Evolutionary conservation across 768 basidiomycete genomes (phyloP).

Genomic region (Boletus barrowsii): DNA sequence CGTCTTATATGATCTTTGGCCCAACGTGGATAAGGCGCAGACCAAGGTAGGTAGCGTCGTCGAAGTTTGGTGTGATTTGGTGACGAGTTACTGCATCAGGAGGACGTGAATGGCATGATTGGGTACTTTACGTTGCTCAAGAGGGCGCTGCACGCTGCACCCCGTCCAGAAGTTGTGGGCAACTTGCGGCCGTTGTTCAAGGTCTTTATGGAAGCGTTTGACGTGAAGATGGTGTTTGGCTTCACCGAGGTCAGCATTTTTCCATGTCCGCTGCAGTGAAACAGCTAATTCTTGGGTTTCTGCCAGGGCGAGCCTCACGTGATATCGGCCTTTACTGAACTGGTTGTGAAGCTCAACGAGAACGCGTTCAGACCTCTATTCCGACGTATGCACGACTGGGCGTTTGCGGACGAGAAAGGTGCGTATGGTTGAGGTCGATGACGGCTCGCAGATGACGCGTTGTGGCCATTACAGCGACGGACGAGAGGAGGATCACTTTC

Average conservation of each 20-base stretch:
- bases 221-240: conserved; percentile 39
- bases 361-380: conserved; percentile 88
- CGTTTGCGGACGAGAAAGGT: conserved; percentile 61
- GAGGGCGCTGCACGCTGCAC: conserved; percentile 59
- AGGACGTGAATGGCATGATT: conserved; percentile 25
- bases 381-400: conserved; percentile 93
- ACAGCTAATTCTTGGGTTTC: neutral
- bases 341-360: conserved; percentile 92
- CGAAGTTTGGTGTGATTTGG: neutral
- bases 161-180: conserved; percentile 61
- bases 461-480: conserved; percentile 19
- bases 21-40: conserved; percentile 32
- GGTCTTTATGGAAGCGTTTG: conserved; percentile 77
- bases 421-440: conserved; percentile 13
- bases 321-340: conserved; percentile 77
- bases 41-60: conserved; percentile 33
- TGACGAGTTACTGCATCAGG: conserved; percentile 13
- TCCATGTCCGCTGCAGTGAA: neutral
- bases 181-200: conserved; percentile 68
- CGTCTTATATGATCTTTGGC: conserved; percentile 60
- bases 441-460: neutral
- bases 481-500: conserved; percentile 64
- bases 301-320: conserved; percentile 50
- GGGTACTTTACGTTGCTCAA: conserved; percentile 69
- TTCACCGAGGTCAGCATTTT: conserved; percentile 27